A percentile compares a stretch with the other conserved stretches of the same genome.
These are phyloP conservation scores for Hemileccinum impolitum DNA, from an alignment of 768 basidiomycete species.

Conservation along the genomic window DNA sequence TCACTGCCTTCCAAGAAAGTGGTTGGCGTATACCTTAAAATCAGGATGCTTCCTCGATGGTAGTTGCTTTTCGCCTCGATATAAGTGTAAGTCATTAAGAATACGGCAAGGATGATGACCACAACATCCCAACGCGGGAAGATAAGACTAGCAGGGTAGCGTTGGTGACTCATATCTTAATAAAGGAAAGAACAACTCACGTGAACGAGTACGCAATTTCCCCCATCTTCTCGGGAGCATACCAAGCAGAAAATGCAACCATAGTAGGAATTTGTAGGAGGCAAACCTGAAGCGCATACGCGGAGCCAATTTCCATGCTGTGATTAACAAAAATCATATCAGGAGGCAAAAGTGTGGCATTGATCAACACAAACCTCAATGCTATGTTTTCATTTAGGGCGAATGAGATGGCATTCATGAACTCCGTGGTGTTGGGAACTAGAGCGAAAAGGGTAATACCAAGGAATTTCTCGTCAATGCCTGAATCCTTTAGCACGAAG, in stretches of 20 bases:
- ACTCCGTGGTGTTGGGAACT: constrained; percentile 98
- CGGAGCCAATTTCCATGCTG: constrained; percentile 99
- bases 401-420: constrained; percentile 99
- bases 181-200: constrained; percentile 45
- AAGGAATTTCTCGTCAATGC: constrained; percentile 96
- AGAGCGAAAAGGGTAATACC: constrained; percentile 96
- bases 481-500: constrained; percentile 83
- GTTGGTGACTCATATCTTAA: neutral
- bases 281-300: constrained; percentile 97
- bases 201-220: constrained; percentile 89
- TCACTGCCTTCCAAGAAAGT: neutral
- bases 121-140: constrained; percentile 99
- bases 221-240: constrained; percentile 82
- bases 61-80: constrained; percentile 99
- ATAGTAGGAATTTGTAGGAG: constrained; percentile 96
- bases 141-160: constrained; percentile 60
- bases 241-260: constrained; percentile 98
- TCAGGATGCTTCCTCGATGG: constrained; percentile 92
- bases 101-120: constrained; percentile 91
- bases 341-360: neutral
- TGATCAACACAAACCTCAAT: constrained; percentile 60
- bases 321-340: neutral
- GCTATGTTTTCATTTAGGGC: constrained; percentile 97
- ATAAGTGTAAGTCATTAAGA: constrained; percentile 97
- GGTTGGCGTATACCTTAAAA: constrained; percentile 64